phyloP scores from a whole-genome alignment of 768 basidiomycete species.

The Termitomyces sp. region DNA sequence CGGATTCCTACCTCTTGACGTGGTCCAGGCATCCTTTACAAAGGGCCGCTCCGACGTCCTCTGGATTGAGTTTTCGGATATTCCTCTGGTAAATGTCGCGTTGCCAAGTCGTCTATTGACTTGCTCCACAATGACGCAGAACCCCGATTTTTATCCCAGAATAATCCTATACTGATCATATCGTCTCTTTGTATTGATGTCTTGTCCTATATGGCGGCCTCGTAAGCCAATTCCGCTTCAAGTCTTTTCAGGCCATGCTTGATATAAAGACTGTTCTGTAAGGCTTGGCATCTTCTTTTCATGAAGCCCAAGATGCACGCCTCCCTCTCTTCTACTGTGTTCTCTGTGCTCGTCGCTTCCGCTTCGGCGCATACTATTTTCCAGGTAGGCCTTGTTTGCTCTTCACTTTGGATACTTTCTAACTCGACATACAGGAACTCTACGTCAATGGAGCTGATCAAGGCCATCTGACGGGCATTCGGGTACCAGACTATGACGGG shows the following conservation, averaged over 20 bases:
- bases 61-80: constrained; percentile 5
- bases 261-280: constrained; percentile 3
- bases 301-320: constrained; percentile 4
- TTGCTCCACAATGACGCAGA: not conserved
- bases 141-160: constrained; percentile 16
- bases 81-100: constrained; percentile 19
- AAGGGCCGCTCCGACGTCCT: not conserved
- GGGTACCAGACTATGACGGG: constrained; percentile 43
- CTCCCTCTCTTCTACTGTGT: constrained; percentile 7
- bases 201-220: not conserved
- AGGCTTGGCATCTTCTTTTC: not conserved
- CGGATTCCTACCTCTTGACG: not conserved
- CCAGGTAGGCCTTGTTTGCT: constrained; percentile 29
- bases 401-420: not conserved
- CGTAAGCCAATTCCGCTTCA: constrained; percentile 1
- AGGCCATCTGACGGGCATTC: constrained; percentile 39
- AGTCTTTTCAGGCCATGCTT: not conserved
- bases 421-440: constrained; percentile 30
- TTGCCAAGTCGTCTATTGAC: not conserved
- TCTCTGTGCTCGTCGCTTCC: constrained; percentile 18
- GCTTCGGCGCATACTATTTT: constrained; percentile 51
- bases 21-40: not conserved
- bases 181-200: not conserved
- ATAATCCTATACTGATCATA: constrained; percentile 8
- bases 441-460: constrained; percentile 50